These are phyloP conservation scores for Dactylellina haptotyla DNA, from an alignment of 2,329 filamentous ascomycete species.

Conservation along the genomic window DNA sequence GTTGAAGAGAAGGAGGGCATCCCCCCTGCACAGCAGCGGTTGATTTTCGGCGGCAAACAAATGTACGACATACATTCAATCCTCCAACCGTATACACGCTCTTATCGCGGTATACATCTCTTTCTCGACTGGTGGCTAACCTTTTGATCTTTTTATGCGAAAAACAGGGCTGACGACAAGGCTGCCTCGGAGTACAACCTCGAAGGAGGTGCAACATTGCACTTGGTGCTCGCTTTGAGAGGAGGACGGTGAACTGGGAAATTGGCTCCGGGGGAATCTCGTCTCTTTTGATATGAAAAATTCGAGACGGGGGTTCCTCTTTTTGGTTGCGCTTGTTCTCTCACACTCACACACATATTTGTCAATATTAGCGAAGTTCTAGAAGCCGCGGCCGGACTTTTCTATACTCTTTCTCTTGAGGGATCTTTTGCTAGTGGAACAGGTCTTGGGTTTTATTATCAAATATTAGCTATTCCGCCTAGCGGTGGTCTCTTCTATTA, in stretches of 20 bases:
- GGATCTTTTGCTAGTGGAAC: no score
- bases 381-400: no score
- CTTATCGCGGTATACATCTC: not conserved
- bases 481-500: no score
- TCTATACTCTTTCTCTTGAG: no score
- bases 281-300: no score
- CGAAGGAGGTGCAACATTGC: conserved; percentile 89
- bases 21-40: conserved; percentile 91
- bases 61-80: conserved; percentile 70
- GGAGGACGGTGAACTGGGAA: conserved; percentile 68
- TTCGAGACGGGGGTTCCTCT: no score
- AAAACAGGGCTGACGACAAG: conserved; percentile 93
- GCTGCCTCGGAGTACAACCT: conserved; percentile 89
- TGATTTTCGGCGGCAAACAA: conserved; percentile 97
- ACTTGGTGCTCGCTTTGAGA: conserved; percentile 92
- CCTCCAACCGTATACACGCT: not conserved
- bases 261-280: not conserved
- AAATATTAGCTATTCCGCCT: no score
- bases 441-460: no score
- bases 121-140: not conserved
- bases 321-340: no score
- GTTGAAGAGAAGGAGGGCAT: conserved; percentile 99
- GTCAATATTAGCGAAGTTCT: no score
- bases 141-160: not conserved
- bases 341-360: no score